phyloP scores from a whole-genome alignment of 2,329 filamentous ascomycete species.

The Penicillium aurantiogriseum region DNA sequence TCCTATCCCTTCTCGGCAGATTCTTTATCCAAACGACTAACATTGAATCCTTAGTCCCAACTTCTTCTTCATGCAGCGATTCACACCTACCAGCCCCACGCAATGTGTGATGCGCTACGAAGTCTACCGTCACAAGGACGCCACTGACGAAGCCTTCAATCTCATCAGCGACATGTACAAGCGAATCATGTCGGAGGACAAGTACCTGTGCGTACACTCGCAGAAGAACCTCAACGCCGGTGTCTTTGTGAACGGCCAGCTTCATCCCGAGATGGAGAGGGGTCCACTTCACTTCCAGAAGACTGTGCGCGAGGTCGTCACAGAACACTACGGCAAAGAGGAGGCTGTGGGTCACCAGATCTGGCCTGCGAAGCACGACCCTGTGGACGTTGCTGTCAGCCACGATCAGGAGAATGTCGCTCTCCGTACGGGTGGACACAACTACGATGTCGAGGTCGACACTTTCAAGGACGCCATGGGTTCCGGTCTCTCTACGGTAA shows the following conservation, averaged over 20 bases:
- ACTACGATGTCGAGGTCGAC: neutral
- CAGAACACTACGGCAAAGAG: slow-evolving; percentile 49
- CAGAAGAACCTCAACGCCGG: slow-evolving; percentile 63
- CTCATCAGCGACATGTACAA: slow-evolving; percentile 62
- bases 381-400: neutral
- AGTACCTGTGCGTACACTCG: slow-evolving; percentile 58
- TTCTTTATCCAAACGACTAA: neutral
- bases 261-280: slow-evolving; percentile 62
- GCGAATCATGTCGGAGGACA: slow-evolving; percentile 65
- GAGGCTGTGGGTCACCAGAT: slow-evolving; percentile 48
- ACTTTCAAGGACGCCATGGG: neutral
- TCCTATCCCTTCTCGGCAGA: too few species aligned
- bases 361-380: slow-evolving; percentile 47
- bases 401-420: neutral
- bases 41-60: slow-evolving; percentile 40
- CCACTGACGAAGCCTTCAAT: slow-evolving; percentile 59
- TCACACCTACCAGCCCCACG: slow-evolving; percentile 55
- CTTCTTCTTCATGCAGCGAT: slow-evolving; percentile 66
- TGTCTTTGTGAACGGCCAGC: slow-evolving; percentile 61
- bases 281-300: slow-evolving; percentile 59
- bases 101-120: slow-evolving; percentile 61
- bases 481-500: neutral
- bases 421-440: neutral
- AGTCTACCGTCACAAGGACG: slow-evolving; percentile 62
- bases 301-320: slow-evolving; percentile 51